Evolutionary conservation across 2,329 filamentous ascomycete species (phyloP).

Genomic region (Ceratocystis cubensis): DNA sequence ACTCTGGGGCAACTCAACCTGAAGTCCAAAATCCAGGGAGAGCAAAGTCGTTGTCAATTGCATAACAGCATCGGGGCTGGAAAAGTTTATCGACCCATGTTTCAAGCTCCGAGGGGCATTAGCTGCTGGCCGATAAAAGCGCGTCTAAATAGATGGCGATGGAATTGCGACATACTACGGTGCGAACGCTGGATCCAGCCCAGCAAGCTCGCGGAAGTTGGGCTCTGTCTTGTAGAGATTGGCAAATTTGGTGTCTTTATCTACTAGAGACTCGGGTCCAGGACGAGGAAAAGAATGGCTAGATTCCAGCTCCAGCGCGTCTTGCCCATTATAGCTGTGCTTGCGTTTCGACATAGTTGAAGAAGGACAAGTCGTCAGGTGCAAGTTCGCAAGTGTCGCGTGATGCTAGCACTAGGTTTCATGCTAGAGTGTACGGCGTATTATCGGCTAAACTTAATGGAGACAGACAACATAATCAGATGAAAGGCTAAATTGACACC

Average conservation of each 20-base stretch:
- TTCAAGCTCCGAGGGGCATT: constrained; percentile 27
- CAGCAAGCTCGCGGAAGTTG: constrained; percentile 35
- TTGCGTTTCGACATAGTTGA: constrained; percentile 11
- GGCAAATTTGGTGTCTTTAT: constrained; percentile 20
- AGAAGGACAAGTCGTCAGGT: neutral
- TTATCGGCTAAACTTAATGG: neutral
- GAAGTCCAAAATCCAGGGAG: constrained; percentile 59
- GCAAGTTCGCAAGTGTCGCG: neutral
- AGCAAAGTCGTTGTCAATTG: constrained; percentile 72
- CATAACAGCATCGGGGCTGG: constrained; percentile 61
- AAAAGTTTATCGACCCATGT: constrained; percentile 59
- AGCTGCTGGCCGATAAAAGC: neutral
- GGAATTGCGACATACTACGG: constrained; percentile 28
- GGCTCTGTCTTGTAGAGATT: constrained; percentile 32
- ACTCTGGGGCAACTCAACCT: constrained; percentile 59
- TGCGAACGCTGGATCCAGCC: constrained; percentile 33
- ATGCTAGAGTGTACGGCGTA: neutral
- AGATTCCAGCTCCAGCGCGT: neutral
- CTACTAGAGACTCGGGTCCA: neutral
- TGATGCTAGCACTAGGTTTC: no score
- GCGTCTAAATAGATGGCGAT: neutral
- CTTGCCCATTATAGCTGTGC: neutral
- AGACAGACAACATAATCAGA: no score
- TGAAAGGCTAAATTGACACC: no score
- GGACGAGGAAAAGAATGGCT: neutral